A percentile compares a stretch with the other conserved stretches of the same genome.
These are phyloP conservation scores for Pholiota molesta DNA, from an alignment of 768 basidiomycete species.

Conservation along the genomic window DNA sequence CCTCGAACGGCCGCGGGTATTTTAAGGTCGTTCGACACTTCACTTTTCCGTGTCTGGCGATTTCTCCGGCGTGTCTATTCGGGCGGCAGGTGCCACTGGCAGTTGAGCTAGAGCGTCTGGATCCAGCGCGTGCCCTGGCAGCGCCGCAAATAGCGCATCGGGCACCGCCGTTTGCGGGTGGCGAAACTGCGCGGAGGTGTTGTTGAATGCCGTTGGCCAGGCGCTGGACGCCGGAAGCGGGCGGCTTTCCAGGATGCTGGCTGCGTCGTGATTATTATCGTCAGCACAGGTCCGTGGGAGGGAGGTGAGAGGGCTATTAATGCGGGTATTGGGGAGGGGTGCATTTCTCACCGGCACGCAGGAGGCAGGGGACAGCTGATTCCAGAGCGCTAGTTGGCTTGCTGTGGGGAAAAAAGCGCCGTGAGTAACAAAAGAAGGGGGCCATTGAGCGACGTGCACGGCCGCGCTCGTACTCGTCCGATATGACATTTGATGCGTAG, in stretches of 20 bases:
- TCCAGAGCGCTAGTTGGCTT: constrained; percentile 54
- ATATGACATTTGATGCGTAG: not conserved
- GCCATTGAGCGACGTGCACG: constrained; percentile 2
- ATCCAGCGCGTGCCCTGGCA: not conserved
- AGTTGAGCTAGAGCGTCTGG: not conserved
- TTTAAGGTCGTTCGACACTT: not conserved
- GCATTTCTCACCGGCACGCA: constrained; percentile 50
- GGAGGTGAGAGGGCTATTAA: constrained; percentile 12
- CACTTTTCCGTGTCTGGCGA: not conserved
- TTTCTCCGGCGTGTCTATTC: not conserved
- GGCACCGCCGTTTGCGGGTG: not conserved
- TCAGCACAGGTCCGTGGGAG: not conserved
- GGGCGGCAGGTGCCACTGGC: not conserved
- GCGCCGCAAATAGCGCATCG: not conserved
- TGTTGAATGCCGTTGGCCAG: constrained; percentile 71
- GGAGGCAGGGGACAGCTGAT: constrained; percentile 53
- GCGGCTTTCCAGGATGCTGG: constrained; percentile 47
- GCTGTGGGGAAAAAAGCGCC: constrained; percentile 37
- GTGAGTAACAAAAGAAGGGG: constrained; percentile 6
- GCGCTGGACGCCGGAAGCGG: constrained; percentile 51
- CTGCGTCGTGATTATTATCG: constrained; percentile 31
- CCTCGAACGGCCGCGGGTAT: not conserved
- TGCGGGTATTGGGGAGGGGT: constrained; percentile 11
- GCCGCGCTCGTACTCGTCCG: not conserved
- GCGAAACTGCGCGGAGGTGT: constrained; percentile 56